A percentile compares a stretch with the other conserved stretches of the same genome.
Conservation (phyloP, 2,329 filamentous ascomycete species). For the Mycocentrospora acerina region DNA sequence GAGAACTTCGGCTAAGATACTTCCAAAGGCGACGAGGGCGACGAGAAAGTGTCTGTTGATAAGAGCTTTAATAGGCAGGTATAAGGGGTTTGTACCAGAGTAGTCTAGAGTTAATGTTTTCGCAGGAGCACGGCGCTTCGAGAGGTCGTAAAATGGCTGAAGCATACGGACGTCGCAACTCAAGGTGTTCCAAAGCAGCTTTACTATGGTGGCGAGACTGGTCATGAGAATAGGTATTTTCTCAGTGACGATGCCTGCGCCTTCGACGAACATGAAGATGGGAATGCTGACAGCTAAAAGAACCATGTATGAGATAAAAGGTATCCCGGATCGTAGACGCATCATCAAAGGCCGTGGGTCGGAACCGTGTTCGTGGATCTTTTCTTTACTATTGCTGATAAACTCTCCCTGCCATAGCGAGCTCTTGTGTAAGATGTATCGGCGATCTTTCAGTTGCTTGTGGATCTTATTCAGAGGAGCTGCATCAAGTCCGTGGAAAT, state of each 20-base stretch:
- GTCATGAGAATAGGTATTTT: slow-evolving; percentile 68
- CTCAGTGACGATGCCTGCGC: slow-evolving; percentile 57
- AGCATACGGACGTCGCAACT: slow-evolving; percentile 72
- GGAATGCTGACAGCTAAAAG: slow-evolving; percentile 62
- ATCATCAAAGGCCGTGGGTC: slow-evolving; percentile 69
- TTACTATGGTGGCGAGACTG: slow-evolving; percentile 64
- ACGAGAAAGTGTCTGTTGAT: slow-evolving; percentile 66
- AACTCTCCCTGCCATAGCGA: slow-evolving; percentile 65
- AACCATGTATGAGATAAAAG: slow-evolving; percentile 61
- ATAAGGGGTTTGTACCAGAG: slow-evolving; percentile 69
- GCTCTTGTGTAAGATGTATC: slow-evolving; percentile 70
- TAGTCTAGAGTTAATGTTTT: slow-evolving; percentile 71
- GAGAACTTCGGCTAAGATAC: slow-evolving; percentile 71
- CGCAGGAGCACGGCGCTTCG: slow-evolving; percentile 64
- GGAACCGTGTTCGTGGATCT: slow-evolving; percentile 48
- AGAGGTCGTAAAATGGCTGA: slow-evolving; percentile 73
- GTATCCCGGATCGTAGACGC: slow-evolving; percentile 59
- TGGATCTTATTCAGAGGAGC: slow-evolving; percentile 68
- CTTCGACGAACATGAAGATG: slow-evolving; percentile 61
- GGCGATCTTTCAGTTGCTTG: slow-evolving; percentile 63
- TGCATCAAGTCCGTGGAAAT: slow-evolving; percentile 72
- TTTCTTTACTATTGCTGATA: slow-evolving; percentile 52
- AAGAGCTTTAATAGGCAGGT: slow-evolving; percentile 62
- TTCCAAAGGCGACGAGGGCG: slow-evolving; percentile 68
- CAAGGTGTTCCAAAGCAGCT: slow-evolving; percentile 67